Base-by-base conservation (phyloP, 2,329 filamentous ascomycete genomes). In the Nemania sp. region DNA sequence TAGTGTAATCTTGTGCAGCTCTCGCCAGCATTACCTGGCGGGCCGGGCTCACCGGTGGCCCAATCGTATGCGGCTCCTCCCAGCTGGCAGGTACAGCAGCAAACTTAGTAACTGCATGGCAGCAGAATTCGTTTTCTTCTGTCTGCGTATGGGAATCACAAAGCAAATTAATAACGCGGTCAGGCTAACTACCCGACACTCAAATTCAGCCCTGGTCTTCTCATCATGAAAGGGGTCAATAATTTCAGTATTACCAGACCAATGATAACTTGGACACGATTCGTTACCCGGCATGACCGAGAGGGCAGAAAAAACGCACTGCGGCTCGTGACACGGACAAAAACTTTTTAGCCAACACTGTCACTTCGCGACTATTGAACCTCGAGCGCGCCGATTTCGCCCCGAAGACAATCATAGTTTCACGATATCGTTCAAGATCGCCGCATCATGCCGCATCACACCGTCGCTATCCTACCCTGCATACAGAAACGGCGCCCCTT, bases 31-130 rank as follows among this genome's bases (percentile, higher is more conserved):
- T n/a, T n/a, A 50, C 36, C 49, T 34, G 49, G 45, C 56, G 53
- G 49, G 51, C 52, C 64, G 65, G 65, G 23, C 49, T 64, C 58
- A 47, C 65, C 65, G 64, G 64, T 19, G 20, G 30, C 36, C 59
- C 56, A 61, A 61, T 59, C 4, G 43, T 37, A 19, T 31, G 23
- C 19, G 23, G n/a, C n/a, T 6, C 15, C 12, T 37, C 3, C 20
- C 40, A 26, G 17, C 19, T 5, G 31, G 17, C 20, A 40, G 15
- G 33, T 42, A 26, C 22, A 17, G 36, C 46, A 44, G 33, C 15
- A 36, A 47, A 42, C 36, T 33, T 45, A 8, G 47, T 36, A n/a
- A n/a, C n/a, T n/a, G n/a, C n/a, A n/a, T n/a, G n/a, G n/a, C n/a
- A n/a, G n/a, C n/a, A n/a, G n/a, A n/a, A n/a, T n/a, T n/a, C n/a